phyloP scores from a whole-genome alignment of 306 rosid genomes.

The Citrullus colocynthis region DNA sequence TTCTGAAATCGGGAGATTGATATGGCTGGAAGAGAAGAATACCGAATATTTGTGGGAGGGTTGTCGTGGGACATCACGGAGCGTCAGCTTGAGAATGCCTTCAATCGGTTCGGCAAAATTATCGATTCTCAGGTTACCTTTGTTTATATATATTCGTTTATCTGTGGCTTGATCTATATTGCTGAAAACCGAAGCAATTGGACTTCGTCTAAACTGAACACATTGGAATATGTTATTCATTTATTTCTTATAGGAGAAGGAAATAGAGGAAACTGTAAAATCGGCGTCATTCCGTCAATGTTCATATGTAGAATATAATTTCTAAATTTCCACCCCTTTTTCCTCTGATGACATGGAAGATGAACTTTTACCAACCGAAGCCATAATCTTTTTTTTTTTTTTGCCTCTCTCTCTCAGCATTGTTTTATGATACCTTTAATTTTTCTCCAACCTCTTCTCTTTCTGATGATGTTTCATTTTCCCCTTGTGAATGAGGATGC shows the following conservation, averaged over 20 bases:
- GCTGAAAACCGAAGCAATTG: not conserved
- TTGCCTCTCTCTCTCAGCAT: not conserved
- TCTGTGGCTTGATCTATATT: not conserved
- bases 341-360: not conserved
- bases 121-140: conserved; percentile 61
- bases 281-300: not conserved
- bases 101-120: conserved; percentile 61
- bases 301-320: not conserved
- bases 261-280: not conserved
- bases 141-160: not conserved
- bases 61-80: conserved; percentile 79
- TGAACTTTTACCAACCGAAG: not conserved
- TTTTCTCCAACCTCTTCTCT: not conserved
- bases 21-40: conserved; percentile 86
- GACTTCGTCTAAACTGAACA: not conserved
- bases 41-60: conserved; percentile 90
- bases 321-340: not conserved
- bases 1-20: not conserved
- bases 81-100: conserved; percentile 84
- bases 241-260: not conserved
- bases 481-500: conserved; percentile 27
- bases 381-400: not conserved
- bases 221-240: not conserved
- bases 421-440: not conserved
- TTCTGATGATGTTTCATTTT: conserved; percentile 16